Base-by-base conservation (phyloP, 2,329 filamentous ascomycete species). In the Aspergillus sp. region DNA sequence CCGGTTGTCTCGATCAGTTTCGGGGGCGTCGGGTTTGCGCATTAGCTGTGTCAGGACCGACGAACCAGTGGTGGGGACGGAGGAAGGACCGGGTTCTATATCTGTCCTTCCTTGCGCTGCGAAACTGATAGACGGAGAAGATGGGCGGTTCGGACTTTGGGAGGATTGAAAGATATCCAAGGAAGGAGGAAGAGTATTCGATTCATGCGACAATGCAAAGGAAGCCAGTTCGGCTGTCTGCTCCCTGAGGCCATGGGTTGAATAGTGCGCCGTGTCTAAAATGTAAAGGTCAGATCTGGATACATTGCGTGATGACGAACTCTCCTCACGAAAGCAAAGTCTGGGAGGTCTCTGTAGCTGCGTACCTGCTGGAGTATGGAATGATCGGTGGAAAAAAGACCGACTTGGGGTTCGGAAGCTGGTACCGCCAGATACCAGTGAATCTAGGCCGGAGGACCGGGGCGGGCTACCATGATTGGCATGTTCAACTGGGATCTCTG, bases 191-290 rank as follows among this genome's bases (percentile, higher is more conserved):
- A 73, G 61, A 57, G 70, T 68, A 23, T 65, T 68, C 11, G 66
- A 62, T 36, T 71, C 66, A n/a, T 65, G 66, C 25, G 88, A 88
- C 27, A 96, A 83, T 53, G 91, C 88, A 73, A 93, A 92, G 17
- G 86, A 91, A 47, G 92, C 92, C 59, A 96, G 82, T 76, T 96
- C 91, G 54, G 92, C 91, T 2, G 92, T 96, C 72, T 95, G 89
- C 76, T 95, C 89, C 64, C 92, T 89, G 42, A 96, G 89, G 65
- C 88, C 90, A 61, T 88, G 86, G 36, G 83, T 84, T 41, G 91
- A 90, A 75, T 91, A 90, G 68, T 91, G 86, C 17, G 86, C 84
- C 67, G 86, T 89, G 71, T 94, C 90, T 76, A 85, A 72, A 17
- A n/a, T 36, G 19, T 30, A 8, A 41, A 58, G 61, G 64, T 74